Percentiles rank a stretch among this genome's conserved stretches.
phyloP scores from a whole-genome alignment of 192 early-diverging fungal species.

The Backusella luteola region DNA sequence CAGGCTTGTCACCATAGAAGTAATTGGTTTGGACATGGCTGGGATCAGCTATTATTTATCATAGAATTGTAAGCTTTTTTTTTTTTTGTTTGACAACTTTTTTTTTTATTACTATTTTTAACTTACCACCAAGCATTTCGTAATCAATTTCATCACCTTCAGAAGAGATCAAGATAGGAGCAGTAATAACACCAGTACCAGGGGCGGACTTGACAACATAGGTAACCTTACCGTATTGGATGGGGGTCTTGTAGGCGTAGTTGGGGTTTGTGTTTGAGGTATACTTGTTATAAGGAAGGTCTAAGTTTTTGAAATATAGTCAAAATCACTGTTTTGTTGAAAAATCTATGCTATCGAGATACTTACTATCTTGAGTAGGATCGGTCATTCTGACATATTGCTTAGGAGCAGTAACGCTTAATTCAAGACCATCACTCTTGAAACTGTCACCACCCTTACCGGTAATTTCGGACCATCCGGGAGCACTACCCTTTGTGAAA shows the following conservation, averaged over 20 bases:
- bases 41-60: slow-evolving; percentile 20
- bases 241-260: slow-evolving; percentile 22
- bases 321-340: background rate
- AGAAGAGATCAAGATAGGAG: slow-evolving; percentile 19
- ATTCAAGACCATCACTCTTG: background rate
- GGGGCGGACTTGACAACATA: slow-evolving; percentile 32
- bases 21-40: slow-evolving; percentile 41
- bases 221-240: slow-evolving; percentile 41
- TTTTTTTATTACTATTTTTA: background rate
- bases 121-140: slow-evolving; percentile 31
- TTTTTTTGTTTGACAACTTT: background rate
- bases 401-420: background rate
- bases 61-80: background rate
- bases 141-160: slow-evolving; percentile 53
- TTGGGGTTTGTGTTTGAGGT: slow-evolving; percentile 26
- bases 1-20: slow-evolving; percentile 27
- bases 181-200: slow-evolving; percentile 29
- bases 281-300: slow-evolving; percentile 12
- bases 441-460: background rate
- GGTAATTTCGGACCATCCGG: background rate
- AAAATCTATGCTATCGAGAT: background rate
- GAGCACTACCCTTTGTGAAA: background rate
- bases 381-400: background rate
- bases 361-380: background rate
- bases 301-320: background rate